A percentile compares a stretch with the other conserved stretches of the same genome.
These are phyloP conservation scores for Taphrina pruni DNA, from an alignment of 1,139 yeast species.

Conservation along the genomic window DNA sequence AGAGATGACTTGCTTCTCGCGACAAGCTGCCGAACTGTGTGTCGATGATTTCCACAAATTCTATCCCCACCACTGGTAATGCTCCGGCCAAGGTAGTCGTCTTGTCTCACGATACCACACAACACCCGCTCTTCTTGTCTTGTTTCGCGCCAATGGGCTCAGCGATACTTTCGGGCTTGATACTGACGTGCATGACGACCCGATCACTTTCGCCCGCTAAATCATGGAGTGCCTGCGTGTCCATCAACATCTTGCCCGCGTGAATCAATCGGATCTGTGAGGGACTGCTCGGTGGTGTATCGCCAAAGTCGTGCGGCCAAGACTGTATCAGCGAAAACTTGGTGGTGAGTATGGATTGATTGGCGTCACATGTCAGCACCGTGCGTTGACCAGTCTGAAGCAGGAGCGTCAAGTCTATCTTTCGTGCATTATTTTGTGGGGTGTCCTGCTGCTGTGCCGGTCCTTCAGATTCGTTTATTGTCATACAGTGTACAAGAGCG, in stretches of 20 bases:
- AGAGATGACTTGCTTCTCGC: no score
- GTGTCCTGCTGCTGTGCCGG: background rate
- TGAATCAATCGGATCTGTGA: constrained; percentile 14
- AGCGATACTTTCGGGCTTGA: constrained; percentile 17
- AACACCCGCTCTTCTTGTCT: constrained; percentile 15
- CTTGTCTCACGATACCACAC: constrained; percentile 3
- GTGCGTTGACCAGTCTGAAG: constrained; percentile 17
- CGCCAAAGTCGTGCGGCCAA: constrained; percentile 24
- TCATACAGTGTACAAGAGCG: background rate
- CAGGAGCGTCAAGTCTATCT: constrained; percentile 4
- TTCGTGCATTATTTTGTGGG: constrained; percentile 4
- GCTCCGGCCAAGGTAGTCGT: no score
- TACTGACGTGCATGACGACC: constrained; percentile 11
- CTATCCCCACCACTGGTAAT: no score
- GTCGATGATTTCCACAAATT: no score
- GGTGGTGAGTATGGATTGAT: background rate
- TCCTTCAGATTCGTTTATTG: background rate
- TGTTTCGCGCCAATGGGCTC: background rate
- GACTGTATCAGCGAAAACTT: background rate
- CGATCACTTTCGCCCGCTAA: background rate
- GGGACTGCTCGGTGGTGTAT: background rate
- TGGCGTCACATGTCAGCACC: background rate
- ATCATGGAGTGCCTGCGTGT: background rate
- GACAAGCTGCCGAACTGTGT: no score
- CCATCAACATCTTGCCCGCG: constrained; percentile 15